Evolutionary conservation across 305 asterid genomes (phyloP).

Genomic region (Rubia occidens): DNA sequence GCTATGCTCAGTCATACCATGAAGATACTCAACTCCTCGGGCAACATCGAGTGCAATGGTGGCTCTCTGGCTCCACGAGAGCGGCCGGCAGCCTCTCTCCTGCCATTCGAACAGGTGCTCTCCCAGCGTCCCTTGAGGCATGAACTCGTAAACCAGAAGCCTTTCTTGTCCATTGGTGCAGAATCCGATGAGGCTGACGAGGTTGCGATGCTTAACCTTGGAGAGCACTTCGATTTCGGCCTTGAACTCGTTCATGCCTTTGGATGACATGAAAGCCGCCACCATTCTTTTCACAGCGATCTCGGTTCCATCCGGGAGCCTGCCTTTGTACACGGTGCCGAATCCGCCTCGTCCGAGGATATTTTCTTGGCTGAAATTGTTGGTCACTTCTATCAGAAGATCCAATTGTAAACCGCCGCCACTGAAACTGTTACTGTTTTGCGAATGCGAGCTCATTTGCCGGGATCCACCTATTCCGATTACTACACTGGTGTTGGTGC

Average conservation of each 20-base stretch:
- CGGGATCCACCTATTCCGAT: not conserved
- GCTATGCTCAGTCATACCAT: constrained; percentile 59
- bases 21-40: constrained; percentile 77
- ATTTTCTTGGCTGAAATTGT: constrained; percentile 42
- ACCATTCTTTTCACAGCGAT: constrained; percentile 91
- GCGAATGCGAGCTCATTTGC: constrained; percentile 8
- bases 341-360: constrained; percentile 73
- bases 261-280: constrained; percentile 25
- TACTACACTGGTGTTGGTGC: constrained; percentile 8
- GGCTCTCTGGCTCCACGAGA: constrained; percentile 58
- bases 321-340: constrained; percentile 64
- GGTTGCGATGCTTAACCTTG: constrained; percentile 56
- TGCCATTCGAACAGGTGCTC: constrained; percentile 43
- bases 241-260: constrained; percentile 52
- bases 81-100: constrained; percentile 23
- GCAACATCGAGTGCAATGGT: constrained; percentile 70
- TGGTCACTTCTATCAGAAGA: constrained; percentile 46
- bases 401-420: constrained; percentile 47
- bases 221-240: constrained; percentile 81
- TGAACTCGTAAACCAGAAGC: constrained; percentile 71
- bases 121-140: constrained; percentile 70
- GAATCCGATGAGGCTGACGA: constrained; percentile 69
- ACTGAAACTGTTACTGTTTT: constrained; percentile 15
- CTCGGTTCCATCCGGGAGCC: constrained; percentile 48
- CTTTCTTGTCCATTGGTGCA: constrained; percentile 58